Base-by-base conservation (phyloP, 2,329 filamentous ascomycete genomes). In the Hirsutella rhossiliensis region DNA sequence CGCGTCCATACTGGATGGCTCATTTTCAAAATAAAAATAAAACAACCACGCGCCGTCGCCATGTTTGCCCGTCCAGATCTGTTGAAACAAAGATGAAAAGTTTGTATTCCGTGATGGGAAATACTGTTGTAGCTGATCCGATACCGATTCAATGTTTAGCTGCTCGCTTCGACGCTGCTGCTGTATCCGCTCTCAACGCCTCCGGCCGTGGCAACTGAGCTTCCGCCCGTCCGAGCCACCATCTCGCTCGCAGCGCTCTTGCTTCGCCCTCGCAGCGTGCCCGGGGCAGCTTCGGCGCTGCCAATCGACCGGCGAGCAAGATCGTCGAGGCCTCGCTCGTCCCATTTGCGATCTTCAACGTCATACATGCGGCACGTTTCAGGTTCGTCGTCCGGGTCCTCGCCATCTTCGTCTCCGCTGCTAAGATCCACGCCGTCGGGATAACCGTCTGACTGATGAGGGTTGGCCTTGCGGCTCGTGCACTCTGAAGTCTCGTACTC, bases 351-450 rank as follows among this genome's bases (percentile, higher is more conserved):
- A 11, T 30, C 11, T 9, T 50, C 51, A 17, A 48, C 44, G 9
- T 59, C 57, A 36, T 62, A 60, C 49, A 65, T 65, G 15, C 54
- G 48, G 11, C 55, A 45, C 6, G 53, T 50, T 2, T 50, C 53
- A 1, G 56, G 50, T 11, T 61, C 61, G 11, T 62, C 56, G 6
- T 65, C 62, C 2, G 60, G 61, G n/a, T 65, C 62, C 18, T 63
- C 63, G 3, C 62, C 62, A 28, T 66, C 62, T 42, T 68, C 64
- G 7, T 69, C 68, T 1, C 59, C 63, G 6, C 66, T 71, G 38
- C 54, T 63, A 28, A 66, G 51, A 15, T 65, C 63, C 5, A 61
- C 62, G 1, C 61, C 61, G 8, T 67, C 62, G 2, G 64, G 60
- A 43, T 67, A 69, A 15, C 61, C 62, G 15, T 67, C 63, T 1